Conservation (phyloP, 106 monocot species). For the Ottelia alismoides region DNA sequence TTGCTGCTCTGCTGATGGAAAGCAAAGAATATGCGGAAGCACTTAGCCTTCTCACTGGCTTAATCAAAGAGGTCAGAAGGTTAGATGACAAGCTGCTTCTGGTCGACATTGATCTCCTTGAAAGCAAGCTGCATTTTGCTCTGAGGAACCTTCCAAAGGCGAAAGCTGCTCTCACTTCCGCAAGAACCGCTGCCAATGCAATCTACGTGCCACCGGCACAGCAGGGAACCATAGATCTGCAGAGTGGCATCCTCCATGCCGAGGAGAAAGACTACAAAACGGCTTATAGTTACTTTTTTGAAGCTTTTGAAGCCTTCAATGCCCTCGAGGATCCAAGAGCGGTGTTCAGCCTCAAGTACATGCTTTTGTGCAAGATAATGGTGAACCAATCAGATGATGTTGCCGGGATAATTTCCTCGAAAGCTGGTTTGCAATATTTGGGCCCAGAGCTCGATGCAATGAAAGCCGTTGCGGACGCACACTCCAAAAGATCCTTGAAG, state of each 20-base stretch:
- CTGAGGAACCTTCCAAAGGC: slow-evolving; percentile 89
- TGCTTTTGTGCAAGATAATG: slow-evolving; percentile 99
- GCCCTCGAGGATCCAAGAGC: slow-evolving; percentile 73
- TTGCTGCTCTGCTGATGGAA: slow-evolving; percentile 80
- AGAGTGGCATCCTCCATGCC: slow-evolving; percentile 90
- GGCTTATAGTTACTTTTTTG: slow-evolving; percentile 95
- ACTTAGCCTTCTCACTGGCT: slow-evolving; percentile 42
- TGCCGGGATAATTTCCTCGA: slow-evolving; percentile 87
- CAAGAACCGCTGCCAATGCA: slow-evolving; percentile 90
- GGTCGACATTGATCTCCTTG: slow-evolving; percentile 83
- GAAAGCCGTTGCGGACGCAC: slow-evolving; percentile 92
- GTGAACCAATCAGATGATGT: slow-evolving; percentile 91
- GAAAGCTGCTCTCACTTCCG: slow-evolving; percentile 85
- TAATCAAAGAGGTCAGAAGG: slow-evolving; percentile 91
- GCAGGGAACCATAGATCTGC: slow-evolving; percentile 86
- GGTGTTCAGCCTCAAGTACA: slow-evolving; percentile 88
- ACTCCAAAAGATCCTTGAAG: slow-evolving; percentile 72
- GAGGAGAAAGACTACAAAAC: slow-evolving; percentile 98
- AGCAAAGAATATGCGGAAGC: slow-evolving; percentile 80
- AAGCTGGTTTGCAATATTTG: slow-evolving; percentile 73
- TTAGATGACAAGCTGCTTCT: slow-evolving; percentile 86
- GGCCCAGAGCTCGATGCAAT: slow-evolving; percentile 92
- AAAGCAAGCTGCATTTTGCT: slow-evolving; percentile 94
- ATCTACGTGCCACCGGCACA: slow-evolving; percentile 92
- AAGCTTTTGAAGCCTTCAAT: slow-evolving; percentile 95